Evolutionary conservation across 805 yeast genomes (phyloP), one percentile per base, ranked within the genome.

Genomic region (Pichia ethanolica): DNA sequence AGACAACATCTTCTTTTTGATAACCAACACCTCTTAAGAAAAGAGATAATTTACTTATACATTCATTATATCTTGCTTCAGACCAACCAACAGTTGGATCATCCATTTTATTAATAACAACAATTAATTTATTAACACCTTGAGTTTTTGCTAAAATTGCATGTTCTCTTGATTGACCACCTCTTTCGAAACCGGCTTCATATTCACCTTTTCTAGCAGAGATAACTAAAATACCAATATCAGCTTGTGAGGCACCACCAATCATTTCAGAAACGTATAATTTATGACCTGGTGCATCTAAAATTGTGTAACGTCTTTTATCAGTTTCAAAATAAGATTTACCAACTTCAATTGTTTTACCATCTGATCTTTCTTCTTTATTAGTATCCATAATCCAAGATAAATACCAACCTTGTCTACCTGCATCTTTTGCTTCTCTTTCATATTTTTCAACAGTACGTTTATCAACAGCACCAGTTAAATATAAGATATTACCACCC

Each of bases 371-470:
- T 75, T 93, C 99, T 73, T 93, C 99, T 71, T 89, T 90, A 74
- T 95, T 93, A 60, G 97, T 91, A 70, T 93, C 99, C 97, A 93
- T 90, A 60, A 93, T 95, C 99, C 99, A 93, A 8, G 98, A 90
- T 60, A 93, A 75, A 69, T 93, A 93, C 99, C 99, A 93, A 70
- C 97, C 97, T 74, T 93, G 99, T 75, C 98, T 86, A 69, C 99
- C 98, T 42, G 98, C 98, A 61, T 93, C 99, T 70, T 89, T 89
- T 53, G 99, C 99, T 72, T 93, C 99, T 69, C 90, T 82, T 74
- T 93, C 98, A 67, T 91, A 91, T 70, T 93, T 93, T 60, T 93
- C 99, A 57, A 93, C 93, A 25, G 97, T 91, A 74, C 99, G 87
- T 77, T 93, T 93, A 71, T 93, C 99, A 53, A 93, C 99, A 44